These are phyloP conservation scores for Diaporthe citri DNA, from an alignment of 2,329 filamentous ascomycete genomes.

Conservation along the genomic window DNA sequence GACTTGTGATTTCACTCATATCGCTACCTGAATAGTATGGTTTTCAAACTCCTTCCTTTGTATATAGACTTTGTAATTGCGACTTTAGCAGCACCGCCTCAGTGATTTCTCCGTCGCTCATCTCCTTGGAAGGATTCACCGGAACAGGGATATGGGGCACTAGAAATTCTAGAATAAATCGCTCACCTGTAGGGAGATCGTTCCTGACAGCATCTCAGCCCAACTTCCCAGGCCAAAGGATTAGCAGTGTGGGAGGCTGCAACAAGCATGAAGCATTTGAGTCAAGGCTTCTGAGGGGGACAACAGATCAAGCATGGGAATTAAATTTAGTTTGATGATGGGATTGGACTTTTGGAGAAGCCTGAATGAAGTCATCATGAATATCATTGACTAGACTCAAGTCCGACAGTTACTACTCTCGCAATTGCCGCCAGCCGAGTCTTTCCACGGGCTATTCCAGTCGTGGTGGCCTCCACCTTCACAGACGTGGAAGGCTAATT, in stretches of 20 bases:
- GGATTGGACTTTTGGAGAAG: neutral
- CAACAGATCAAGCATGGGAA: neutral
- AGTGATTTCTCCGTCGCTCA: conserved; percentile 1
- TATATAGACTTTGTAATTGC: neutral
- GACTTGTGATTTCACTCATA: neutral
- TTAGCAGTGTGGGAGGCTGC: neutral
- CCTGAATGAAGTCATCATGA: neutral
- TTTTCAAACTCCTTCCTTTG: neutral
- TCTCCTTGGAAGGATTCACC: neutral
- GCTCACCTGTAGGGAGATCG: neutral
- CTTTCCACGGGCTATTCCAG: neutral
- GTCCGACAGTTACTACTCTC: no score
- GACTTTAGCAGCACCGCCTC: neutral
- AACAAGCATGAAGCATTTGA: neutral
- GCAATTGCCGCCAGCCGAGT: neutral
- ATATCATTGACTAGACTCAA: neutral
- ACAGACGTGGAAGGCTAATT: neutral
- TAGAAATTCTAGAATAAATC: neutral
- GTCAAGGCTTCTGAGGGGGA: neutral
- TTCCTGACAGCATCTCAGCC: neutral
- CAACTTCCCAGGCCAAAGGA: neutral
- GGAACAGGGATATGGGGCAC: neutral
- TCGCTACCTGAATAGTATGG: neutral
- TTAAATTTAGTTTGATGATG: neutral
- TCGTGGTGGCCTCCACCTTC: neutral